Conservation (phyloP, 2,329 filamentous ascomycete genomes). For the Phoma sp. region DNA sequence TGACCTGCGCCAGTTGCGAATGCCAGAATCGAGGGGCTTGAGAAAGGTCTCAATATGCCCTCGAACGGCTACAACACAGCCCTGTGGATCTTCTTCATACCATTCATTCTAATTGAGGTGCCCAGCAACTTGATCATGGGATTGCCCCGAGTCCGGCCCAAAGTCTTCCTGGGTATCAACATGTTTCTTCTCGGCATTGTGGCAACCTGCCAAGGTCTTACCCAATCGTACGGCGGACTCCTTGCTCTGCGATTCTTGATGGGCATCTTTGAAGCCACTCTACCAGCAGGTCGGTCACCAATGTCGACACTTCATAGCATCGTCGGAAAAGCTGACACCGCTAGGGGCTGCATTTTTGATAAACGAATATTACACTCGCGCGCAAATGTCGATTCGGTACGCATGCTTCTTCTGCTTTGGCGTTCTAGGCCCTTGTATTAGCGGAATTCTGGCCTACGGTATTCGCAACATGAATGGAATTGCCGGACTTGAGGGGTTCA, state of each 20-base stretch:
- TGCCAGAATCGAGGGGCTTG: constrained; percentile 63
- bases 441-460: constrained; percentile 59
- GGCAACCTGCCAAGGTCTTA: constrained; percentile 39
- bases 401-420: constrained; percentile 62
- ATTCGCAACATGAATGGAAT: constrained; percentile 41
- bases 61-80: constrained; percentile 72
- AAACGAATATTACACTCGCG: constrained; percentile 55
- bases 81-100: constrained; percentile 84
- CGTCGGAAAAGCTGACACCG: constrained; percentile 4
- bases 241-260: constrained; percentile 40
- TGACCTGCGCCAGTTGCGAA: constrained; percentile 65
- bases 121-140: constrained; percentile 81
- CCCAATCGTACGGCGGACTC: constrained; percentile 35
- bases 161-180: constrained; percentile 78
- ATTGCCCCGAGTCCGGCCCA: constrained; percentile 65
- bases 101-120: constrained; percentile 78
- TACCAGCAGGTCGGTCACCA: constrained; percentile 33
- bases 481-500: constrained; percentile 33
- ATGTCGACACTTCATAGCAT: not conserved
- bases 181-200: constrained; percentile 73
- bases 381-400: constrained; percentile 59
- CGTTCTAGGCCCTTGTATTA: constrained; percentile 61
- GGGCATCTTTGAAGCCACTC: constrained; percentile 42
- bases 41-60: constrained; percentile 66
- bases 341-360: constrained; percentile 37